Conservation (phyloP, 2,329 filamentous ascomycete genomes). For the Penicillium freii region DNA sequence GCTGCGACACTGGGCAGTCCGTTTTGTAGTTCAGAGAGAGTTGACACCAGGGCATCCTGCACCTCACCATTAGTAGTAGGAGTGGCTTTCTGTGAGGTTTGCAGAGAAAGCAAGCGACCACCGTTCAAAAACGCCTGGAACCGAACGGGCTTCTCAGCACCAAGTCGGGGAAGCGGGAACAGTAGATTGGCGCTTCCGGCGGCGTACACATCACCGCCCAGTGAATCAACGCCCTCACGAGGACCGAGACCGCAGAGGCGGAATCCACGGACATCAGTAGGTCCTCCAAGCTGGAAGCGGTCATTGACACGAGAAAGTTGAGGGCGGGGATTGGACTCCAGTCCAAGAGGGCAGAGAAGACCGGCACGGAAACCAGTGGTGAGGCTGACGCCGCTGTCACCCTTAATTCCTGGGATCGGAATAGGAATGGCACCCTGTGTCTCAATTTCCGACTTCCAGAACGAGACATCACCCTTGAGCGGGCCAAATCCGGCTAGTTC, state of each 20-base stretch:
- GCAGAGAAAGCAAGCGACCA: slow-evolving; percentile 76
- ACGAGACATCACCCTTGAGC: slow-evolving; percentile 84
- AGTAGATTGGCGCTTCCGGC: slow-evolving; percentile 85
- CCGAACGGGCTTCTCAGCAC: slow-evolving; percentile 78
- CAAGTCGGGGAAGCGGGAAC: slow-evolving; percentile 77
- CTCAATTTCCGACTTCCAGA: slow-evolving; percentile 88
- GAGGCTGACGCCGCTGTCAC: slow-evolving; percentile 74
- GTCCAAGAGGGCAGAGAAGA: slow-evolving; percentile 75
- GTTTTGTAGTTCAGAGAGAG: slow-evolving; percentile 67
- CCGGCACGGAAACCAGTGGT: slow-evolving; percentile 79
- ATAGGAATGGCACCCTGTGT: slow-evolving; percentile 73
- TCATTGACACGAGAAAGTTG: slow-evolving; percentile 82
- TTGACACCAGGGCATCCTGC: slow-evolving; percentile 49
- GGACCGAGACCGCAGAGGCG: slow-evolving; percentile 84
- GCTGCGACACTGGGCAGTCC: slow-evolving; percentile 82
- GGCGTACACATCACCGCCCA: slow-evolving; percentile 89
- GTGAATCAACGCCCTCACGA: slow-evolving; percentile 77
- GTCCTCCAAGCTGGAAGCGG: slow-evolving; percentile 90
- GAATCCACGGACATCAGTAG: slow-evolving; percentile 93
- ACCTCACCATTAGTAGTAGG: slow-evolving; percentile 51
- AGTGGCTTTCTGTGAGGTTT: slow-evolving; percentile 51
- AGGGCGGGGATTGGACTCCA: slow-evolving; percentile 55
- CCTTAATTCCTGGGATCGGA: slow-evolving; percentile 64
- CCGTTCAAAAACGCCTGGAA: slow-evolving; percentile 90
- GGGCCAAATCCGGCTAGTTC: slow-evolving; percentile 87